phyloP scores from a whole-genome alignment of 306 rosid species.

The Glycine latifolia region DNA sequence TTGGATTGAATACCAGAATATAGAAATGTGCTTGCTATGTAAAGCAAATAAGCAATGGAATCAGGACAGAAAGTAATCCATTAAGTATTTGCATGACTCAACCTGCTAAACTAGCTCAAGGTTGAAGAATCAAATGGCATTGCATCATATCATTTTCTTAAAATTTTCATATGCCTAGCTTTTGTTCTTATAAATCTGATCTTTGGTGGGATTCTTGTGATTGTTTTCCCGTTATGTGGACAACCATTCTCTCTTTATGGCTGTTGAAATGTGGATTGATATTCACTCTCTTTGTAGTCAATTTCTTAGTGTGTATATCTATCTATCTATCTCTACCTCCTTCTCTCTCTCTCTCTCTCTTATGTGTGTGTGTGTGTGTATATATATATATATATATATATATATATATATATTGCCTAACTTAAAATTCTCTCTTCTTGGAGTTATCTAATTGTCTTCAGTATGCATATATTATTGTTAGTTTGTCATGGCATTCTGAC shows the following conservation, averaged over 20 bases:
- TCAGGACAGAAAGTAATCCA: no score
- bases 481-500: neutral
- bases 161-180: no score
- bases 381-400: no score
- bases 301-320: no score
- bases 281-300: no score
- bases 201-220: neutral
- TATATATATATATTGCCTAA: no score
- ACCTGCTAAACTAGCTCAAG: neutral
- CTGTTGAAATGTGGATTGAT: neutral
- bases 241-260: neutral
- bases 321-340: no score
- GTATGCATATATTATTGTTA: neutral
- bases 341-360: no score
- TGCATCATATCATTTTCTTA: no score
- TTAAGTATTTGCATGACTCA: slow-evolving; percentile 11
- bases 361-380: no score
- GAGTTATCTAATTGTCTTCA: neutral
- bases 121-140: no score
- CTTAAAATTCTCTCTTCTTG: neutral
- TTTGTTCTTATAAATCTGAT: neutral
- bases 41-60: slow-evolving; percentile 20
- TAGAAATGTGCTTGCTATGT: slow-evolving; percentile 19
- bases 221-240: neutral
- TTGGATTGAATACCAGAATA: neutral